Conservation (phyloP, 1,284 basidiomycete species). For the Volvariella surrecta region DNA sequence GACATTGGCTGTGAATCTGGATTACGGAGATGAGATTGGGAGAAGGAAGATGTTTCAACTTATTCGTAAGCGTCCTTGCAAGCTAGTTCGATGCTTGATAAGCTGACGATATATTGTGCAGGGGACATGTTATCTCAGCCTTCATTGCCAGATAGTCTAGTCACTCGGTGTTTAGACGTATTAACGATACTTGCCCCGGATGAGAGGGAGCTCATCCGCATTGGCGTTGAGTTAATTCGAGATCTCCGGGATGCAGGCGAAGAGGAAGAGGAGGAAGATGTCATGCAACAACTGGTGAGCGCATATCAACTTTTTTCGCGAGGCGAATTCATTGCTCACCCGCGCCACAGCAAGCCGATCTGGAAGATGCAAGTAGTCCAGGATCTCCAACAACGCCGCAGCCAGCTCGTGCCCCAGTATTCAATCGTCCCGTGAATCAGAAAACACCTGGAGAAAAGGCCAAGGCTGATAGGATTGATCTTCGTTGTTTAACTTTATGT, state of each 20-base stretch:
- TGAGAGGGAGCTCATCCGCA: slow-evolving; percentile 84
- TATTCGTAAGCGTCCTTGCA: slow-evolving; percentile 50
- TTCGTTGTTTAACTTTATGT: slow-evolving; percentile 74
- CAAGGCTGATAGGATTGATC: slow-evolving; percentile 57
- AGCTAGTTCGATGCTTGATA: slow-evolving; percentile 1
- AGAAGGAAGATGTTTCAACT: slow-evolving; percentile 86
- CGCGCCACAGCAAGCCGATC: slow-evolving; percentile 6
- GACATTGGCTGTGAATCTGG: slow-evolving; percentile 73
- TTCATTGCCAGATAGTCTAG: slow-evolving; percentile 63
- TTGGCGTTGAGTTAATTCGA: slow-evolving; percentile 88
- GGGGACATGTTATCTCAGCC: slow-evolving; percentile 78
- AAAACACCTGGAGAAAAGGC: slow-evolving; percentile 46
- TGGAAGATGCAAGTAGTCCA: slow-evolving; percentile 15
- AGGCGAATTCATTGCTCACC: slow-evolving; percentile 6
- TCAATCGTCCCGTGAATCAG: slow-evolving; percentile 20
- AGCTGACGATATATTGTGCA: slow-evolving; percentile 18
- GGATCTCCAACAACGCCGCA: slow-evolving; percentile 17
- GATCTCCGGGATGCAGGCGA: slow-evolving; percentile 63
- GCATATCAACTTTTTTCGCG: not conserved
- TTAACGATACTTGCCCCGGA: slow-evolving; percentile 68
- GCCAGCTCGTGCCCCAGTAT: slow-evolving; percentile 15
- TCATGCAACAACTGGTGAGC: slow-evolving; percentile 11
- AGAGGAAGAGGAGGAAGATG: slow-evolving; percentile 40
- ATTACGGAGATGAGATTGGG: slow-evolving; percentile 93
- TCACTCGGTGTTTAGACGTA: slow-evolving; percentile 80